Evolutionary conservation across 148 eudicot genomes (phyloP), one percentile per base, ranked within the genome.

Genomic region (Rhododendron ferrugineum): DNA sequence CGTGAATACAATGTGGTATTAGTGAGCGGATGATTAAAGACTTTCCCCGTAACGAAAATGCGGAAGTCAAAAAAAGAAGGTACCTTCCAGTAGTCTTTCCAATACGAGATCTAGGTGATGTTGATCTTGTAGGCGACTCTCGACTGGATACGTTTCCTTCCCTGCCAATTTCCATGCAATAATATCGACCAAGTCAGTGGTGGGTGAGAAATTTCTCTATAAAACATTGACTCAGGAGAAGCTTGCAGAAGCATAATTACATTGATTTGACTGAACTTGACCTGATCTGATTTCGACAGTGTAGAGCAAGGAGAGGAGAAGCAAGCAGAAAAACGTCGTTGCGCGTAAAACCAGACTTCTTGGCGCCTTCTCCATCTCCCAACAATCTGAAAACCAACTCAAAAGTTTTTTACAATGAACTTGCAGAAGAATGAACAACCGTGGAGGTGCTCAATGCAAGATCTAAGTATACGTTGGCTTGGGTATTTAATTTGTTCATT

Each of bases 81-180:
- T 36, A 91, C 93, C 93, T 90, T 82, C 78, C 4, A 88, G 85
- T 50, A 91, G 82, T 82, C 90, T 89, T 78, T 81, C 40, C 26
- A 90, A 68, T 40, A 88, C 85, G 37, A 84, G 32, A 23, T 76
- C 50, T 78, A 83, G 68, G 36, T 50, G 79, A 68, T 85, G 68
- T 18, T 34, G 70, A 26, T 82, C 79, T 28, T 70, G 86, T 18
- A 58, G 11, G 30, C 15, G 22, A 28, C 15, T 56, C 34, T 18
- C 60, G 18, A 16, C 22, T 18, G 22, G 58, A 54, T 16, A 20
- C 22, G 22, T 15, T 49, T 84, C 72, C 14, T 81, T 88, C 91
- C 91, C 93, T 89, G 78, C 77, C 80, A 83, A 40, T 54, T 70
- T 79, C 78, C 15, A 37, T n/a, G 81, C 46, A 42, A 42, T 7